Conservation (phyloP, 1,139 yeast genomes). For the Entelexis paramagnoliae region DNA sequence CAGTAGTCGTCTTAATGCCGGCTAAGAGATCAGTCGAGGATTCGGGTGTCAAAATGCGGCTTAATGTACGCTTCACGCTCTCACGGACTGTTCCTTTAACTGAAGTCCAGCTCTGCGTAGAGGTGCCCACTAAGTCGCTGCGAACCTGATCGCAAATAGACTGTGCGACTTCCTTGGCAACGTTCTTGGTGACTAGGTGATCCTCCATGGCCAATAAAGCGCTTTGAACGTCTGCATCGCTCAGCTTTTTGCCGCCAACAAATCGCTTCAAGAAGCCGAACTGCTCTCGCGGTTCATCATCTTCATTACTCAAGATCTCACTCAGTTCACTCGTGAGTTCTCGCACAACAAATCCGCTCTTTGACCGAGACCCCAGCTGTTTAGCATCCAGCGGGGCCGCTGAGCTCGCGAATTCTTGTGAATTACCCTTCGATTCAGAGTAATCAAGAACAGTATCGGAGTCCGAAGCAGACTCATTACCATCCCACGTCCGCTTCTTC, state of each 20-base stretch:
- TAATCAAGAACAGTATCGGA: slow-evolving; percentile 27
- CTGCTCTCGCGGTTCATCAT: slow-evolving; percentile 29
- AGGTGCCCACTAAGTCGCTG: slow-evolving; percentile 51
- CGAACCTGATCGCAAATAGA: slow-evolving; percentile 50
- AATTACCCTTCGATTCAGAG: slow-evolving; percentile 12
- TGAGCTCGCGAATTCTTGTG: slow-evolving; percentile 27
- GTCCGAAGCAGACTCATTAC: slow-evolving; percentile 33
- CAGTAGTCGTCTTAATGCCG: slow-evolving; percentile 51
- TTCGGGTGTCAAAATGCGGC: slow-evolving; percentile 81
- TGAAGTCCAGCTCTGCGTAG: slow-evolving; percentile 56
- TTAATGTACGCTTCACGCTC: slow-evolving; percentile 63
- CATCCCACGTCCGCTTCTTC: slow-evolving; percentile 27
- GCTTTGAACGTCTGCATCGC: slow-evolving; percentile 37
- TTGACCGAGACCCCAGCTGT: slow-evolving; percentile 41
- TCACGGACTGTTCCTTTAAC: slow-evolving; percentile 51
- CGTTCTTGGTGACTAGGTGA: slow-evolving; percentile 43
- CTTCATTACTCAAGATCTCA: slow-evolving; percentile 31
- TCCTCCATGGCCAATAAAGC: slow-evolving; percentile 39
- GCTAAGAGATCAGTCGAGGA: slow-evolving; percentile 80
- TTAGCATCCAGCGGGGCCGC: slow-evolving; percentile 31
- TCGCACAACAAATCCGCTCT: slow-evolving; percentile 43
- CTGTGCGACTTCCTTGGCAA: slow-evolving; percentile 49
- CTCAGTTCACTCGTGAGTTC: slow-evolving; percentile 42
- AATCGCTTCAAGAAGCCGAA: slow-evolving; percentile 48
- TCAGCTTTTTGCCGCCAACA: slow-evolving; percentile 53